Base-by-base conservation (phyloP, 352 stramenopile species). In the Globisporangium solare region DNA sequence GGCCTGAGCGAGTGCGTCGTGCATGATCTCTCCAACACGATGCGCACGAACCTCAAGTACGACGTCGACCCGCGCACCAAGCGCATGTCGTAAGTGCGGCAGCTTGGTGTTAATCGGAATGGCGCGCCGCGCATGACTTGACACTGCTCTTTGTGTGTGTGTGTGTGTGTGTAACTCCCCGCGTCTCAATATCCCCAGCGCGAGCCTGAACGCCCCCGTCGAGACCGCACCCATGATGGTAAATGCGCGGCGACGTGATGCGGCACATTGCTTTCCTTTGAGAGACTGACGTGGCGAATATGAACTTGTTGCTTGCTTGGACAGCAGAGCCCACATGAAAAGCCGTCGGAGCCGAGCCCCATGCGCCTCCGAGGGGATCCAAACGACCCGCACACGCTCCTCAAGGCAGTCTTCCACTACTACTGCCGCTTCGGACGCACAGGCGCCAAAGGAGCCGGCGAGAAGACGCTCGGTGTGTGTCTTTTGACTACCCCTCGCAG, bases 341-440 rank as follows among this genome's bases (percentile, higher is more conserved):
- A 54, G 31, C 62, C 67, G 10, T 48, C 59, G 20, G 52, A 60
- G 35, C 47, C 59, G 42, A 60, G 60, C 12, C 63, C 66, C 50
- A 68, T 79, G 55, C 70, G 70, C 40, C 57, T 85, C 6, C 64
- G 79, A 20, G 83, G 76, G 37, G 79, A 92, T 32, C 76, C 75
- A 18, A 89, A 92, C 50, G 84, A 94, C 54, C 79, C 84, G 13
- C 81, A 94, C 57, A 89, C 84, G 20, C 69, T 92, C 35, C 65
- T 94, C 12, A 84, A 83, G 48, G 79, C 76, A 15, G 74, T 93
- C 12, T 94, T 93, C 59, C 80, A 89, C 56, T 92, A 92, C 63
- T 94, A 94, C 67, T 94, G 85, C 55, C 76, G 79, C 54, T 94
- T 92, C 47, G 82, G 85, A 2, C 72, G 85, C 52, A 94, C 83